Evolutionary conservation across 768 basidiomycete genomes (phyloP).

Genomic region (Russula vinacea): DNA sequence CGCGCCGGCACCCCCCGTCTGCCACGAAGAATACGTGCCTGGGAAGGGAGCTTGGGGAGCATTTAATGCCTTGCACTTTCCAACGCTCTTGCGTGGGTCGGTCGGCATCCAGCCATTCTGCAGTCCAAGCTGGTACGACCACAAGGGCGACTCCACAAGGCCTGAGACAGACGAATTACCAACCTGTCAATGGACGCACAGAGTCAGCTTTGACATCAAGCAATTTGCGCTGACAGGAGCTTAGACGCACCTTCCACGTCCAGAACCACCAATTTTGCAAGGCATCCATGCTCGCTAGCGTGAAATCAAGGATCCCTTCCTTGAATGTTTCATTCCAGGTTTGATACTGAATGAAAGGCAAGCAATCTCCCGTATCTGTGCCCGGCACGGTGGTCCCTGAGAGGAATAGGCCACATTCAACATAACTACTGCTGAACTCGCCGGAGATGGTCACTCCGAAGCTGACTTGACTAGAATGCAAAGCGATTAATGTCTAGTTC

Average conservation of each 20-base stretch:
- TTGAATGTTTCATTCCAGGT: conserved; percentile 53
- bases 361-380: conserved; percentile 37
- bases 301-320: conserved; percentile 50
- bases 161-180: conserved; percentile 54
- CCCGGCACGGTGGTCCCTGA: conserved; percentile 36
- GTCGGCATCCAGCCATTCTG: conserved; percentile 73
- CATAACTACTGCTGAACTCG: conserved; percentile 70
- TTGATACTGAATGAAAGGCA: conserved; percentile 47
- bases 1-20: conserved; percentile 63
- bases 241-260: conserved; percentile 64
- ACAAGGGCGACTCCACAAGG: conserved; percentile 52
- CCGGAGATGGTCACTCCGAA: conserved; percentile 76
- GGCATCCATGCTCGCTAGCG: conserved; percentile 61
- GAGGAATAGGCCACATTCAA: conserved; percentile 59
- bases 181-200: conserved; percentile 39
- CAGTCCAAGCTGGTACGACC: conserved; percentile 70
- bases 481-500: conserved; percentile 5
- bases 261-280: conserved; percentile 71
- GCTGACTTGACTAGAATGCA: conserved; percentile 38
- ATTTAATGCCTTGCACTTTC: conserved; percentile 60
- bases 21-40: conserved; percentile 58
- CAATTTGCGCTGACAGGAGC: background rate
- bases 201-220: conserved; percentile 18
- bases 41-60: conserved; percentile 35
- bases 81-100: conserved; percentile 65